These are phyloP conservation scores for Scheffersomyces illinoinensis DNA, from an alignment of 1,139 yeast species.

Conservation along the genomic window DNA sequence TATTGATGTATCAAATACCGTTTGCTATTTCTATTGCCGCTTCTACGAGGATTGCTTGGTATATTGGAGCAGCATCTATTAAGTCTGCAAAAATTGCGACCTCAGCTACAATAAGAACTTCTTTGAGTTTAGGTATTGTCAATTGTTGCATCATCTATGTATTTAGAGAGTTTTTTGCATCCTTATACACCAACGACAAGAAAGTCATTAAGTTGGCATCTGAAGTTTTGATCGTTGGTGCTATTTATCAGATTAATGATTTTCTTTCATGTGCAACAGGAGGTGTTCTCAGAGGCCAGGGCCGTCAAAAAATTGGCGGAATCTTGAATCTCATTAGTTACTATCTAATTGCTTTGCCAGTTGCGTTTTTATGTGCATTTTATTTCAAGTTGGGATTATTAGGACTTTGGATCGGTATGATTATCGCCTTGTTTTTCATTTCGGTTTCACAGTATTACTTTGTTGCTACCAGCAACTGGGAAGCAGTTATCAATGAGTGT, in stretches of 20 bases:
- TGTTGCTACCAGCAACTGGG: slow-evolving; percentile 58
- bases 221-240: slow-evolving; percentile 53
- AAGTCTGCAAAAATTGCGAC: slow-evolving; percentile 46
- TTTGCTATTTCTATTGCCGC: slow-evolving; percentile 75
- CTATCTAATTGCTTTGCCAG: slow-evolving; percentile 60
- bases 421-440: slow-evolving; percentile 51
- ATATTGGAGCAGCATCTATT: slow-evolving; percentile 68
- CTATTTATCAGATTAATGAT: slow-evolving; percentile 61
- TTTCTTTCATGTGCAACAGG: slow-evolving; percentile 55
- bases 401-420: slow-evolving; percentile 68
- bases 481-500: slow-evolving; percentile 45
- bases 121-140: slow-evolving; percentile 44
- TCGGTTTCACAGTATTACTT: slow-evolving; percentile 47
- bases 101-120: slow-evolving; percentile 40
- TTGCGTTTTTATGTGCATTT: slow-evolving; percentile 57
- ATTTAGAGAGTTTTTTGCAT: slow-evolving; percentile 43
- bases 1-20: slow-evolving; percentile 70
- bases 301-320: slow-evolving; percentile 67
- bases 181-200: slow-evolving; percentile 51
- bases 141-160: slow-evolving; percentile 37
- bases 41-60: slow-evolving; percentile 77
- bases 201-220: slow-evolving; percentile 52
- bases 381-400: slow-evolving; percentile 40
- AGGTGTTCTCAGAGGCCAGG: slow-evolving; percentile 67
- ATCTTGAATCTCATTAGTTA: slow-evolving; percentile 56